Conservation (phyloP, 306 rosid species). For the Acacia crassicarpa region DNA sequence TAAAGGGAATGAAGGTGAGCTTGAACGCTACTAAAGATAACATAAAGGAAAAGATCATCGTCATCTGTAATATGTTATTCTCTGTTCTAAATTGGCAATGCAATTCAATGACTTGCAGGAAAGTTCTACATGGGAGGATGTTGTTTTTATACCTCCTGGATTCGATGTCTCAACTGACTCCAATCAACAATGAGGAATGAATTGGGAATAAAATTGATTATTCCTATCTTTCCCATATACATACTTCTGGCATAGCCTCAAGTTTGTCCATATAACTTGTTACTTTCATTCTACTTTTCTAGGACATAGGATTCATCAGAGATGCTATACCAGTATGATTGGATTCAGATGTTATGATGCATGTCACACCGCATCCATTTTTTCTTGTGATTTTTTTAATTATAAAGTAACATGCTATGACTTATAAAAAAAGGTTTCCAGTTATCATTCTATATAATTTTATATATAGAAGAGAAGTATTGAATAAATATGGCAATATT, state of each 20-base stretch:
- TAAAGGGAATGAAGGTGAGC: slow-evolving; percentile 89
- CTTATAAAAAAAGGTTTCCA: neutral
- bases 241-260: slow-evolving; percentile 24
- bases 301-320: neutral
- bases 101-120: slow-evolving; percentile 56
- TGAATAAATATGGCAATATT: neutral
- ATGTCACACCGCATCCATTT: neutral
- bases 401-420: neutral
- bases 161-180: slow-evolving; percentile 74
- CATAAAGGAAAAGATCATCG: neutral
- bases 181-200: slow-evolving; percentile 32
- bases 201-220: slow-evolving; percentile 24
- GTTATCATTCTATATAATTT: too few relatives aligned
- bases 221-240: neutral
- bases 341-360: neutral
- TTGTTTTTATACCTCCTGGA: slow-evolving; percentile 92
- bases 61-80: neutral
- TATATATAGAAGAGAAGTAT: too few relatives aligned
- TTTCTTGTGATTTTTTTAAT: neutral
- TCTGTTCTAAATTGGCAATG: slow-evolving; percentile 10
- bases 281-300: neutral
- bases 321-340: neutral
- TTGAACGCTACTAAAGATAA: slow-evolving; percentile 3
- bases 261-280: slow-evolving; percentile 28
- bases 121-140: slow-evolving; percentile 71